Percentiles rank a stretch among this genome's conserved stretches.
Evolutionary conservation across 1,284 basidiomycete genomes (phyloP).

Genomic region (Sutorius eximius): DNA sequence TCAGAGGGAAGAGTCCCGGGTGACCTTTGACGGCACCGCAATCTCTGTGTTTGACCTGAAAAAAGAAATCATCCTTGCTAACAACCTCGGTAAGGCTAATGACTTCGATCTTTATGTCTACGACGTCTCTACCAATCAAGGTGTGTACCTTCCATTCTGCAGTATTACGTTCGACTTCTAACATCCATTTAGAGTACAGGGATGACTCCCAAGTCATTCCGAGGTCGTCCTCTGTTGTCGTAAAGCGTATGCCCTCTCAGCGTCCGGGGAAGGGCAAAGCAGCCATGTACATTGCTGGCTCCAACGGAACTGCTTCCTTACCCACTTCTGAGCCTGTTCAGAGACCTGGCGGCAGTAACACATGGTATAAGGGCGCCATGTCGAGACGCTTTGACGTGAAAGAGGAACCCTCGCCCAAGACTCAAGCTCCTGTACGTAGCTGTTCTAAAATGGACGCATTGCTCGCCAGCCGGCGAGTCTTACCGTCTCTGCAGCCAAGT

Average conservation of each 20-base stretch:
- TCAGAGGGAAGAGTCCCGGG: conserved; percentile 89
- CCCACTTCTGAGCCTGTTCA: conserved; percentile 49
- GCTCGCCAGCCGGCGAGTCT: conserved; percentile 24
- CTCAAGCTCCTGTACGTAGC: conserved; percentile 36
- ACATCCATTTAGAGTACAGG: conserved; percentile 69
- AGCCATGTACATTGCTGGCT: conserved; percentile 76
- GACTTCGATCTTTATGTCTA: conserved; percentile 95
- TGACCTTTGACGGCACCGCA: conserved; percentile 97
- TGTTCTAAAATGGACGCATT: conserved; percentile 4
- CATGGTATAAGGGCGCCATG: conserved; percentile 72
- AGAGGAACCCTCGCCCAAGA: conserved; percentile 51
- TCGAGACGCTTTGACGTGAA: conserved; percentile 90
- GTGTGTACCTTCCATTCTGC: conserved; percentile 44
- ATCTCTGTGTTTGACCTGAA: conserved; percentile 99
- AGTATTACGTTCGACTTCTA: neutral
- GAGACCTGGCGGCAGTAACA: conserved; percentile 37
- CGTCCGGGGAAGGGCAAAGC: conserved; percentile 92
- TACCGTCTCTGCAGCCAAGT: conserved; percentile 30
- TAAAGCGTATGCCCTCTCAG: conserved; percentile 83
- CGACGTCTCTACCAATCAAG: conserved; percentile 85
- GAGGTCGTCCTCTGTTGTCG: conserved; percentile 91
- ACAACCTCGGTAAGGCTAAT: conserved; percentile 93
- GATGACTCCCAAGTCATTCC: conserved; percentile 93
- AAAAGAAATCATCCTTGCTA: conserved; percentile 95
- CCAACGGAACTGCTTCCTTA: conserved; percentile 44